These are phyloP conservation scores for Lippia alba DNA, from an alignment of 305 asterid species.

Conservation along the genomic window DNA sequence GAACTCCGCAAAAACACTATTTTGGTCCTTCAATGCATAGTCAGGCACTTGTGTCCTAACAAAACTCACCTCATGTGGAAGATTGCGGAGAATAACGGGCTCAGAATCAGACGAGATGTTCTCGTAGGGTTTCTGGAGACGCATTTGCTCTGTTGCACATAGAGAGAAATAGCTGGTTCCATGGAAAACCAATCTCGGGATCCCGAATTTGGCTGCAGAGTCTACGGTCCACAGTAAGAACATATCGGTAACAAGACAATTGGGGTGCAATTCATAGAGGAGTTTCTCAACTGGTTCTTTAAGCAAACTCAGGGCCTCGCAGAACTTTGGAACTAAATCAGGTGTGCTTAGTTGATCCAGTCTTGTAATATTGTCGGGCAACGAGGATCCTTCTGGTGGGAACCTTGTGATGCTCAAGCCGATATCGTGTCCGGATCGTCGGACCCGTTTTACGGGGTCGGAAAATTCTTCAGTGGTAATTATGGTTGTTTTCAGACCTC, in stretches of 20 bases:
- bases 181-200: slow-evolving; percentile 47
- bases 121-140: slow-evolving; percentile 32
- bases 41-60: slow-evolving; percentile 26
- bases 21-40: not conserved
- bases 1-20: not conserved
- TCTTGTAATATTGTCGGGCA: not conserved
- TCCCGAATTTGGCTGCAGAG: slow-evolving; percentile 43
- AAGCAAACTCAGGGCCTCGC: slow-evolving; percentile 8
- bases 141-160: slow-evolving; percentile 16
- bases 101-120: slow-evolving; percentile 39
- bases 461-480: slow-evolving; percentile 35
- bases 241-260: slow-evolving; percentile 48
- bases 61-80: slow-evolving; percentile 38
- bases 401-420: slow-evolving; percentile 35
- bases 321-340: not conserved
- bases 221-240: slow-evolving; percentile 51
- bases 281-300: slow-evolving; percentile 41
- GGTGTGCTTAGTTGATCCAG: not conserved
- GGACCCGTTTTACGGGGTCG: slow-evolving; percentile 15
- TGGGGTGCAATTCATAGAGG: slow-evolving; percentile 34
- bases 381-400: slow-evolving; percentile 34
- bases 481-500: slow-evolving; percentile 48
- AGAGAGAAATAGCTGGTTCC: slow-evolving; percentile 34
- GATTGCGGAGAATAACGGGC: slow-evolving; percentile 34
- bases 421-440: slow-evolving; percentile 22